Conservation (phyloP, 2,329 filamentous ascomycete species). For the Zopfia rhizophila region DNA sequence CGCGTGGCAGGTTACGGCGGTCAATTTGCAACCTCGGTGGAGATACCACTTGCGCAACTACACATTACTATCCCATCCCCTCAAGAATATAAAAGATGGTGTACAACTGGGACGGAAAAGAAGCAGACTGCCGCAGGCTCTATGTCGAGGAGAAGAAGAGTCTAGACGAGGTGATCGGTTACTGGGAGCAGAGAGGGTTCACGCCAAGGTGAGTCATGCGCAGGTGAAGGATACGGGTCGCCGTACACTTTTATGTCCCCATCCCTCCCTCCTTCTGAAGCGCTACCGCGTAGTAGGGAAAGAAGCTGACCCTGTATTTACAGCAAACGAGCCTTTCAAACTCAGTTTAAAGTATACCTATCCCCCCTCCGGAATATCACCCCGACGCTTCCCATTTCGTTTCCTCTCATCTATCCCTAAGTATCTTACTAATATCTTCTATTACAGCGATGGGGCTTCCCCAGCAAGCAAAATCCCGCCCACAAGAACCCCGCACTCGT, state of each 20-base stretch:
- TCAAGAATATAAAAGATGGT: conserved; percentile 30
- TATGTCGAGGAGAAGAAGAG: conserved; percentile 81
- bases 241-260: conserved; percentile 36
- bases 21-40: conserved; percentile 24
- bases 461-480: conserved; percentile 76
- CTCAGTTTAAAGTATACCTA: conserved; percentile 69
- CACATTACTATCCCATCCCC: conserved; percentile 10
- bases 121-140: conserved; percentile 73
- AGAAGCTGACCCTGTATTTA: conserved; percentile 23
- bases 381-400: not conserved
- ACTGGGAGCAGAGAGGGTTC: conserved; percentile 71
- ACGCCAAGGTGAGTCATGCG: conserved; percentile 69
- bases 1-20: conserved; percentile 34
- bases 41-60: conserved; percentile 37
- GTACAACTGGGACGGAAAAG: conserved; percentile 75
- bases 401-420: not conserved
- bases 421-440: conserved; percentile 18
- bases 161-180: conserved; percentile 78
- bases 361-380: not conserved
- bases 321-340: conserved; percentile 80
- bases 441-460: conserved; percentile 76
- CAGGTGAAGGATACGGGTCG: conserved; percentile 25
- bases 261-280: not conserved
- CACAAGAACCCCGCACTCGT: conserved; percentile 76
- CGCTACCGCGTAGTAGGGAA: not conserved